phyloP scores from a whole-genome alignment of 2,329 filamentous ascomycete species.

The Aspergillus aculeatus region DNA sequence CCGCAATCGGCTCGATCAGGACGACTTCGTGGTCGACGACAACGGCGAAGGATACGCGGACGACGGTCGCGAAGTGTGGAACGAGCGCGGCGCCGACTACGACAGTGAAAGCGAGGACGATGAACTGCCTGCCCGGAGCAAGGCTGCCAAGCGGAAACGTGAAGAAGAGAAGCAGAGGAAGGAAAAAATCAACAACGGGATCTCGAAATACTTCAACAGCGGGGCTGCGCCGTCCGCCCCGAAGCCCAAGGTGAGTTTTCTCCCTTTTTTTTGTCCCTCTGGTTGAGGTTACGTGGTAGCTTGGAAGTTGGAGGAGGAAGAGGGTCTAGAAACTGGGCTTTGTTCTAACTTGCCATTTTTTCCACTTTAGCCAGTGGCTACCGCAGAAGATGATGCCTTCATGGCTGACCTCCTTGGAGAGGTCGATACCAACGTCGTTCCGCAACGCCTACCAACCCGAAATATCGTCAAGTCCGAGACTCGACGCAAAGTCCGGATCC shows the following conservation, averaged over 20 bases:
- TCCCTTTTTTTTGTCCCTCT: background rate
- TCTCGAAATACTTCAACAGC: slow-evolving; percentile 90
- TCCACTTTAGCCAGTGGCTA: slow-evolving; percentile 63
- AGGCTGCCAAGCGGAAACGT: slow-evolving; percentile 75
- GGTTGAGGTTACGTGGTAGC: no score
- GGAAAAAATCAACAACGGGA: slow-evolving; percentile 85
- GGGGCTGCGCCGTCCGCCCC: slow-evolving; percentile 61
- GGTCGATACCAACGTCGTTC: slow-evolving; percentile 74
- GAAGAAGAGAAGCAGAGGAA: slow-evolving; percentile 83
- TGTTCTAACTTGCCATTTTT: no score
- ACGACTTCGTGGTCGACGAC: slow-evolving; percentile 98
- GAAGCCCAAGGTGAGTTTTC: slow-evolving; percentile 71
- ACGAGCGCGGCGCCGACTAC: slow-evolving; percentile 59
- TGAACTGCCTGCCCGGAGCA: slow-evolving; percentile 61
- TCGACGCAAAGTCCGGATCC: slow-evolving; percentile 72
- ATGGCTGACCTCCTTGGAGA: slow-evolving; percentile 80
- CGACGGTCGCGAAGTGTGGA: slow-evolving; percentile 91
- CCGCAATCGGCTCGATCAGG: slow-evolving; percentile 79
- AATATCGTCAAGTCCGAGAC: slow-evolving; percentile 70
- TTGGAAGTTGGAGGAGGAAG: background rate
- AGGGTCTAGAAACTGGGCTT: background rate
- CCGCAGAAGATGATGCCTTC: slow-evolving; percentile 86
- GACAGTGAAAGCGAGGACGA: slow-evolving; percentile 76
- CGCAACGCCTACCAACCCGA: slow-evolving; percentile 55
- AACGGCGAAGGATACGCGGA: slow-evolving; percentile 96